Conservation (phyloP, 768 basidiomycete species). For the Pleurotus pulmonarius region DNA sequence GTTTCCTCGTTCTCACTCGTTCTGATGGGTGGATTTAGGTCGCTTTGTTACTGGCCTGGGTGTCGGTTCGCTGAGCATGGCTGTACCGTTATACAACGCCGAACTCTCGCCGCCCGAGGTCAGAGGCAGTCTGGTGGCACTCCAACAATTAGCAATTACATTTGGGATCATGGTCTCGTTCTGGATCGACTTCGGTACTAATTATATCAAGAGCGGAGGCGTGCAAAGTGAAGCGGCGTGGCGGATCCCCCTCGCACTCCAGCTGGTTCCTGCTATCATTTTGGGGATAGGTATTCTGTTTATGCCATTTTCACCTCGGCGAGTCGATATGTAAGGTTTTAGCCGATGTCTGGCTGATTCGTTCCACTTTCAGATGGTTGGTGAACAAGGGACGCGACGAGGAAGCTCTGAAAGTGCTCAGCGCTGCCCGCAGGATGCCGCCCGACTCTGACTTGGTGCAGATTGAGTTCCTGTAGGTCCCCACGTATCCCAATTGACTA, state of each 20-base stretch:
- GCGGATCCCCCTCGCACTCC: conserved; percentile 71
- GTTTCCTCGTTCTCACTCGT: too few relatives aligned
- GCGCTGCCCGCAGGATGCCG: conserved; percentile 51
- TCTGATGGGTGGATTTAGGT: conserved; percentile 23
- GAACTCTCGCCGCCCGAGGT: conserved; percentile 78
- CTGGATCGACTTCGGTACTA: conserved; percentile 57
- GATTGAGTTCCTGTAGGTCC: conserved; percentile 65
- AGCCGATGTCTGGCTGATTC: conserved; percentile 1
- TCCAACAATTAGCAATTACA: conserved; percentile 81
- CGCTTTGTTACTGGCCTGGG: conserved; percentile 79
- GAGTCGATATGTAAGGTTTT: conserved; percentile 9
- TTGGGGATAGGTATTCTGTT: conserved; percentile 69
- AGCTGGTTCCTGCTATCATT: conserved; percentile 69
- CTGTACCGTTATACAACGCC: conserved; percentile 76
- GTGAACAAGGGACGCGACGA: conserved; percentile 75
- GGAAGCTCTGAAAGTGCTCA: conserved; percentile 64
- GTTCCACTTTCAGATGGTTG: conserved; percentile 49
- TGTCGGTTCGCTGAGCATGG: conserved; percentile 78
- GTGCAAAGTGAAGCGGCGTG: conserved; percentile 67
- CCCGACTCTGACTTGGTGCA: conserved; percentile 62
- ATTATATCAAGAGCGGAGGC: conserved; percentile 61
- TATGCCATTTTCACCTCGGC: conserved; percentile 80
- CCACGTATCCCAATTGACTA: neutral
- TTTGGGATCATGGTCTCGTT: conserved; percentile 72
- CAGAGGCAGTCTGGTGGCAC: conserved; percentile 73